A percentile compares a stretch with the other conserved stretches of the same genome.
phyloP scores from a whole-genome alignment of 148 eudicot species.

The Oxyria digyna region DNA sequence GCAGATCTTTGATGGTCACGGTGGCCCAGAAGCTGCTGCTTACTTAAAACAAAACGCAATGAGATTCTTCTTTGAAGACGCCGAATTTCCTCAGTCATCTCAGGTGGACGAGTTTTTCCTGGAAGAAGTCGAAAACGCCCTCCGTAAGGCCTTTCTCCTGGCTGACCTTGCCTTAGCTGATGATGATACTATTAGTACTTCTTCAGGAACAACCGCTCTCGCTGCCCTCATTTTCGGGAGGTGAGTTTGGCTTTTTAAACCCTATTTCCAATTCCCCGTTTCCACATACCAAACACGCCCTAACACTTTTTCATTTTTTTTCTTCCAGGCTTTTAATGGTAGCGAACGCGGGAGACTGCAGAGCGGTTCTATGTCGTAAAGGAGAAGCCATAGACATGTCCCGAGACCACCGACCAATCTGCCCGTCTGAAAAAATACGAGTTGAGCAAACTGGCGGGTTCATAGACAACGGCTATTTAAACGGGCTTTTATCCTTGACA shows the following conservation, averaged over 20 bases:
- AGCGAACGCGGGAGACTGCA: conserved; percentile 65
- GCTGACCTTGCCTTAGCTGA: conserved; percentile 44
- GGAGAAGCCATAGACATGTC: conserved; percentile 42
- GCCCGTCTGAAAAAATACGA: conserved; percentile 22
- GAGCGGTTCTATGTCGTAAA: conserved; percentile 50
- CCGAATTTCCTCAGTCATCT: conserved; percentile 27
- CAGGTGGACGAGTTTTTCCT: conserved; percentile 1
- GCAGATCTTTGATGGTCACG: conserved; percentile 48
- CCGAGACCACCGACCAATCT: conserved; percentile 38
- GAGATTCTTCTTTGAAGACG: conserved; percentile 38
- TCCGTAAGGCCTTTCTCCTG: conserved; percentile 24
- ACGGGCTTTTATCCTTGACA: conserved; percentile 41
- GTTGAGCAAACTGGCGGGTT: conserved; percentile 40
- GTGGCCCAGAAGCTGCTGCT: conserved; percentile 44
- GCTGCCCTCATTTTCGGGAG: conserved; percentile 42
- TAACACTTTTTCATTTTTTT: not conserved
- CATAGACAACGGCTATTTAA: conserved; percentile 30
- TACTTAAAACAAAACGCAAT: conserved; percentile 29
- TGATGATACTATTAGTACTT: conserved; percentile 19
- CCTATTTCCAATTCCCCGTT: not conserved
- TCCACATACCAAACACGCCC: not conserved
- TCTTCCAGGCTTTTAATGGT: conserved; percentile 27
- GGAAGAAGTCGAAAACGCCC: conserved; percentile 18
- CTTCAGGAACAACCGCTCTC: conserved; percentile 55
- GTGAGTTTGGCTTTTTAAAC: not conserved